Percentiles rank a stretch among this genome's conserved stretches.
phyloP scores from a whole-genome alignment of 2,329 filamentous ascomycete genomes.

The Aspergillus sp. region DNA sequence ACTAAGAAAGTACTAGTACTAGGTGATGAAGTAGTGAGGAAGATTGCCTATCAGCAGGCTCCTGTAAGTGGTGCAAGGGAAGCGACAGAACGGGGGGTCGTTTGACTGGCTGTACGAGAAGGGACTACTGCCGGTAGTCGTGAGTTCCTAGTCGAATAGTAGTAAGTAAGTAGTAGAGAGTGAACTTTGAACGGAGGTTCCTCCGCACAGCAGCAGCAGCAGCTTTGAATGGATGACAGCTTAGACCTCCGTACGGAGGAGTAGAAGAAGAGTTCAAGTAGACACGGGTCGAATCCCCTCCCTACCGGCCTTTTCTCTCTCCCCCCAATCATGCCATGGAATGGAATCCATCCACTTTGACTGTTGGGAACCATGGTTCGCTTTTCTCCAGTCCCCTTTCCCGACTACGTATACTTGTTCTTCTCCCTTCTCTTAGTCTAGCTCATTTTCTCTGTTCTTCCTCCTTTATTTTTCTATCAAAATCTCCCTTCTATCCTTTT shows the following conservation, averaged over 20 bases:
- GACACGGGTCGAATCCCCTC: neutral
- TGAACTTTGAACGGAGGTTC: neutral
- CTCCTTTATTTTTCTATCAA: too few species aligned
- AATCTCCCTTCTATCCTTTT: neutral
- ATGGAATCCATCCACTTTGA: neutral
- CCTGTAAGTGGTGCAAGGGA: neutral
- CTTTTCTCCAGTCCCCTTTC: too few species aligned
- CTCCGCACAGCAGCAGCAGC: neutral
- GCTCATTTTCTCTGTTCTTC: neutral
- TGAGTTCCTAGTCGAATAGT: too few species aligned
- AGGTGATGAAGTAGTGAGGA: too few species aligned
- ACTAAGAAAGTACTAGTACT: too few species aligned
- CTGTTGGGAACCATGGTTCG: slow-evolving; percentile 3
- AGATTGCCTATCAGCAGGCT: too few species aligned
- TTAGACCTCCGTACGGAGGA: too few species aligned
- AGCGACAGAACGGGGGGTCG: neutral
- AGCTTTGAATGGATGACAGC: too few species aligned
- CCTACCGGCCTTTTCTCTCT: neutral
- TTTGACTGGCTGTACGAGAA: neutral
- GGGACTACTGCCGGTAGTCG: too few species aligned
- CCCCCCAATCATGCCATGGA: neutral
- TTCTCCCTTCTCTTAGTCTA: neutral
- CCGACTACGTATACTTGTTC: neutral
- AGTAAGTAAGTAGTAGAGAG: too few species aligned
- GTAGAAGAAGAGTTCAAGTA: neutral